phyloP scores from a whole-genome alignment of 1,139 yeast species.

The Candida dubliniensis region DNA sequence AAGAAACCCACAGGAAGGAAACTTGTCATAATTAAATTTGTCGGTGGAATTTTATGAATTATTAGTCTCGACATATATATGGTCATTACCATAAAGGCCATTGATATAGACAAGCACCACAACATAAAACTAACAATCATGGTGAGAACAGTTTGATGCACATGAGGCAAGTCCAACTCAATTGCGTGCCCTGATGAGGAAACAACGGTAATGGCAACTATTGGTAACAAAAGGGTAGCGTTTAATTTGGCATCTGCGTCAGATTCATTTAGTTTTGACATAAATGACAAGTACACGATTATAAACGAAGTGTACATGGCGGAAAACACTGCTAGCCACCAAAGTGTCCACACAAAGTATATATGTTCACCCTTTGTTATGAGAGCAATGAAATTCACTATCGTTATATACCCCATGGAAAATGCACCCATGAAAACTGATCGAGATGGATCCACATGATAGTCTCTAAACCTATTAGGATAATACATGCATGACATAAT shows the following conservation, averaged over 20 bases:
- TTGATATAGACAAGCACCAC: slow-evolving; percentile 66
- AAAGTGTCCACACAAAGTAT: slow-evolving; percentile 17
- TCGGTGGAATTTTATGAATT: slow-evolving; percentile 58
- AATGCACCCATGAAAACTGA: slow-evolving; percentile 72
- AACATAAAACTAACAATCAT: slow-evolving; percentile 54
- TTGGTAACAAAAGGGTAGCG: slow-evolving; percentile 60
- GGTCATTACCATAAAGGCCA: slow-evolving; percentile 58
- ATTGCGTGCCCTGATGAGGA: slow-evolving; percentile 66
- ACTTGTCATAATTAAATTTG: slow-evolving; percentile 27
- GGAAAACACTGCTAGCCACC: slow-evolving; percentile 39
- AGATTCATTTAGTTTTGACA: slow-evolving; percentile 26
- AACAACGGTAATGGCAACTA: slow-evolving; percentile 75
- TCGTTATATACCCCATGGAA: slow-evolving; percentile 74
- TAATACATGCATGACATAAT: slow-evolving; percentile 30
- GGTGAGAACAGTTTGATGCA: slow-evolving; percentile 48
- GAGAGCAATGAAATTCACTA: slow-evolving; percentile 53
- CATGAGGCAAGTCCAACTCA: slow-evolving; percentile 40
- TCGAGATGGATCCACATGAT: slow-evolving; percentile 46
- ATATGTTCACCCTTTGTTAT: slow-evolving; percentile 27
- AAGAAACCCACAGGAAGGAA: slow-evolving; percentile 40
- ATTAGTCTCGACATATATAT: slow-evolving; percentile 61
- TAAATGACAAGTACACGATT: slow-evolving; percentile 44
- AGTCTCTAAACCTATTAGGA: slow-evolving; percentile 31
- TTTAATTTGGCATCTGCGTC: slow-evolving; percentile 24
- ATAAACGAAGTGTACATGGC: slow-evolving; percentile 61